Percentiles rank a stretch among this genome's conserved stretches.
Evolutionary conservation across 768 basidiomycete genomes (phyloP).

Genomic region (Tulasnella sp.): DNA sequence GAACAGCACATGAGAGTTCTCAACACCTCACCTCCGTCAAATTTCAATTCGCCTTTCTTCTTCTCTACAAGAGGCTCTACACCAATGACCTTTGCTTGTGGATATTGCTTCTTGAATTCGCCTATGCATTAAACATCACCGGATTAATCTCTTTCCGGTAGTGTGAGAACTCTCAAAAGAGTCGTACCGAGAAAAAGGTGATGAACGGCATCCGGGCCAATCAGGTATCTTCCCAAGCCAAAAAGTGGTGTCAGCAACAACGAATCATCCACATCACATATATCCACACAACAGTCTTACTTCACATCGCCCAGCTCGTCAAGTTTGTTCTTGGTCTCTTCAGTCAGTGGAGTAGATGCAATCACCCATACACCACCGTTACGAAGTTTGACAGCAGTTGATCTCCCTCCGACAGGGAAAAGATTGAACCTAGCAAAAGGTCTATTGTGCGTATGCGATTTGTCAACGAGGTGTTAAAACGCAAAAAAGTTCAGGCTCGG

Average conservation of each 20-base stretch:
- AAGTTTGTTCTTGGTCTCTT: conserved; percentile 49
- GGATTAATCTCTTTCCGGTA: too few species aligned
- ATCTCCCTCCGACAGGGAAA: conserved; percentile 66
- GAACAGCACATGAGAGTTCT: not conserved
- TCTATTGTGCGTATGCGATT: not conserved
- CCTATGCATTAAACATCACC: conserved; percentile 1
- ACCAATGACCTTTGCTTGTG: conserved; percentile 56
- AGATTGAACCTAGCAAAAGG: conserved; percentile 56
- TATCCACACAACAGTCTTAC: conserved; percentile 24
- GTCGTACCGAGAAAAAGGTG: conserved; percentile 24
- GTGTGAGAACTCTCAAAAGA: not conserved
- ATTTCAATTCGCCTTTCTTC: conserved; percentile 39
- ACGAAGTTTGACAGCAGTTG: conserved; percentile 61
- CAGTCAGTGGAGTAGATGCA: conserved; percentile 62
- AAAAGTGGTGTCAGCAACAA: not conserved
- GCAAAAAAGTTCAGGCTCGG: conserved; percentile 7
- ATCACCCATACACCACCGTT: conserved; percentile 66
- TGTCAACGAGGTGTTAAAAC: not conserved
- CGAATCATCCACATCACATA: not conserved
- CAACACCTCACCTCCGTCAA: conserved; percentile 38
- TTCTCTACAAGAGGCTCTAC: conserved; percentile 39
- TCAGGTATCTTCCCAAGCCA: conserved; percentile 23
- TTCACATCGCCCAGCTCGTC: conserved; percentile 56
- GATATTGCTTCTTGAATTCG: conserved; percentile 46
- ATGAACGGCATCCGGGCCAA: conserved; percentile 29